These are phyloP conservation scores for Neurospora sp. DNA, from an alignment of 495 filamentous ascomycete genomes.

Conservation along the genomic window DNA sequence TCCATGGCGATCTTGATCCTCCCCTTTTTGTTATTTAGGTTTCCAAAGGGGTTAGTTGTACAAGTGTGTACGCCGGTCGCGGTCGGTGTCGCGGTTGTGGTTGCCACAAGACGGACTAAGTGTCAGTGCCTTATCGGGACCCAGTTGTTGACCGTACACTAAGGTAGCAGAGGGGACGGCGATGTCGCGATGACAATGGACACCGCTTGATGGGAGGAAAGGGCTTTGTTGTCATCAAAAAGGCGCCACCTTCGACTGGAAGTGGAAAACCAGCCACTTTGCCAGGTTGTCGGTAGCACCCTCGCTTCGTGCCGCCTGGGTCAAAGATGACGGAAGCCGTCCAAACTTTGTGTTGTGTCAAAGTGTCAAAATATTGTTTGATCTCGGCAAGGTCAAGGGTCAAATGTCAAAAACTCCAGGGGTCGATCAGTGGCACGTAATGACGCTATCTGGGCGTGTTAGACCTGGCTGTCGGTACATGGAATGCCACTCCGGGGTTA, in stretches of 20 bases:
- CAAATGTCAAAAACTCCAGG: background rate
- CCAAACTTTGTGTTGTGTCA: background rate
- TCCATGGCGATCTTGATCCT: conserved; percentile 15
- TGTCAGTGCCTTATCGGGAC: background rate
- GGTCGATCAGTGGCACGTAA: background rate
- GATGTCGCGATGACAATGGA: background rate
- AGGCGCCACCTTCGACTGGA: background rate
- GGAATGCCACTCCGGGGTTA: background rate
- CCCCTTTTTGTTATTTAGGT: conserved; percentile 1
- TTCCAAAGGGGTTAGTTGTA: background rate
- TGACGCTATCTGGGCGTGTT: background rate
- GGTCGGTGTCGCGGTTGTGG: background rate
- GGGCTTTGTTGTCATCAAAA: background rate
- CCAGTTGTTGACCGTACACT: background rate
- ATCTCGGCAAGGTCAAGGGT: background rate
- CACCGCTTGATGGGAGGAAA: background rate
- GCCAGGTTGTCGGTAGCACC: background rate
- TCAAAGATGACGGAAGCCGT: background rate
- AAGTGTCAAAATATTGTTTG: background rate
- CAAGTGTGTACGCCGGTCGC: background rate
- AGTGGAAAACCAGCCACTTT: background rate
- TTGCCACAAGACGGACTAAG: background rate
- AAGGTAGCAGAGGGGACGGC: background rate
- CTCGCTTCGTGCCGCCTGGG: background rate
- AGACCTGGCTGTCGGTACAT: background rate